These are phyloP conservation scores for Fusarium foetens DNA, from an alignment of 2,329 filamentous ascomycete species.

Conservation along the genomic window DNA sequence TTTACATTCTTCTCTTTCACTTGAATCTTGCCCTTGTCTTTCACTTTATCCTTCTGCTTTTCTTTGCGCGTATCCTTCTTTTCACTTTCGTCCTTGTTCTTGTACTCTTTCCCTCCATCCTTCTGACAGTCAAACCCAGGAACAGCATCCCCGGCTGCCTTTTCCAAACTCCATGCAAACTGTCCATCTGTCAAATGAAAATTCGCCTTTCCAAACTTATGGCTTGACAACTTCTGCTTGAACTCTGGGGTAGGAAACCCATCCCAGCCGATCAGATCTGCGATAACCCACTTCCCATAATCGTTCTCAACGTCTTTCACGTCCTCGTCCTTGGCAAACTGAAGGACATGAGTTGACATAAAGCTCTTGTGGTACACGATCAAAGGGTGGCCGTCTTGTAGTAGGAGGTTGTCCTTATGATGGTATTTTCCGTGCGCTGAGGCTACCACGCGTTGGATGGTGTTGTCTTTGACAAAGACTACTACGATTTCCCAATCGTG, in stretches of 20 bases:
- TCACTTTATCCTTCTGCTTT: neutral
- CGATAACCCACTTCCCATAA: neutral
- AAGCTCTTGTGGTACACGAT: neutral
- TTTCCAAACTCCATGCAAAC: neutral
- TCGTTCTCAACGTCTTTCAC: accelerated
- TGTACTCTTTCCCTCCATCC: neutral
- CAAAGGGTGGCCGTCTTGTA: neutral
- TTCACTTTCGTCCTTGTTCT: accelerated
- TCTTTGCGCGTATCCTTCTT: neutral
- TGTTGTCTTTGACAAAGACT: neutral
- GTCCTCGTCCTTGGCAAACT: accelerated
- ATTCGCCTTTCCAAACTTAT: neutral
- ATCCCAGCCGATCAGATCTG: neutral
- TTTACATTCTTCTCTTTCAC: neutral
- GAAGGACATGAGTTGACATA: neutral
- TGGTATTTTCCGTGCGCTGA: neutral
- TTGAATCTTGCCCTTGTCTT: accelerated
- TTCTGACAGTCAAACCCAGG: neutral
- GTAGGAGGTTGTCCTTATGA: neutral
- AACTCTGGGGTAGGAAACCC: neutral
- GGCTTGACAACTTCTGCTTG: accelerated
- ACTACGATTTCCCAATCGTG: neutral
- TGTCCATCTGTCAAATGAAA: neutral
- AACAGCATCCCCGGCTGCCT: neutral
- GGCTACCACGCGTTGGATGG: neutral